phyloP scores from a whole-genome alignment of 306 rosid genomes.

The Aeschynomene evenia region DNA sequence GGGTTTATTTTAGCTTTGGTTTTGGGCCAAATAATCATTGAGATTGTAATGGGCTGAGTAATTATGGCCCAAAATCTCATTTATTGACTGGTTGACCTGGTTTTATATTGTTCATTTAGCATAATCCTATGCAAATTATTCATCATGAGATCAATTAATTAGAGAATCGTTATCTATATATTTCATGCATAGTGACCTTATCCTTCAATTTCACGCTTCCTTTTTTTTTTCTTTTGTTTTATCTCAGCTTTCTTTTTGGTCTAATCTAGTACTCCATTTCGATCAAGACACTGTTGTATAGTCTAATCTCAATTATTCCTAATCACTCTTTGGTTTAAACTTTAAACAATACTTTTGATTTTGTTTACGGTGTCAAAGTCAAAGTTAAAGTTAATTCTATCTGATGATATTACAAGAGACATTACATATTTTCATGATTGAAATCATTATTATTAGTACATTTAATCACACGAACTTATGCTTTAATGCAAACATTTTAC shows the following conservation, averaged over 20 bases:
- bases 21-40: no score
- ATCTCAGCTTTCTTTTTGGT: not conserved
- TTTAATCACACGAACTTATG: not conserved
- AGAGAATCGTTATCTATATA: constrained; percentile 21
- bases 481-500: not conserved
- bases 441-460: not conserved
- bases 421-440: not conserved
- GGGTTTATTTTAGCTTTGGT: no score
- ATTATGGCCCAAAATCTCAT: no score
- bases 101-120: no score
- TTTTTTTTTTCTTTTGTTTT: not conserved
- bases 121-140: no score
- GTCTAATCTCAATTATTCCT: constrained; percentile 44
- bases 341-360: constrained; percentile 24
- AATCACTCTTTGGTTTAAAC: constrained; percentile 37
- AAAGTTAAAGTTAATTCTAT: constrained; percentile 43
- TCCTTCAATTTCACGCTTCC: constrained; percentile 32
- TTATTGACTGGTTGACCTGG: no score
- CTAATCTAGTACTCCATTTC: constrained; percentile 28
- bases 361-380: constrained; percentile 44
- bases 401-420: constrained; percentile 33
- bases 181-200: constrained; percentile 3
- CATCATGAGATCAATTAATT: not conserved
- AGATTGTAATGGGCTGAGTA: no score
- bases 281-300: constrained; percentile 20